Percentiles rank a stretch among this genome's conserved stretches.
phyloP scores from a whole-genome alignment of 805 yeast species.

The Scheffersomyces stipitis region DNA sequence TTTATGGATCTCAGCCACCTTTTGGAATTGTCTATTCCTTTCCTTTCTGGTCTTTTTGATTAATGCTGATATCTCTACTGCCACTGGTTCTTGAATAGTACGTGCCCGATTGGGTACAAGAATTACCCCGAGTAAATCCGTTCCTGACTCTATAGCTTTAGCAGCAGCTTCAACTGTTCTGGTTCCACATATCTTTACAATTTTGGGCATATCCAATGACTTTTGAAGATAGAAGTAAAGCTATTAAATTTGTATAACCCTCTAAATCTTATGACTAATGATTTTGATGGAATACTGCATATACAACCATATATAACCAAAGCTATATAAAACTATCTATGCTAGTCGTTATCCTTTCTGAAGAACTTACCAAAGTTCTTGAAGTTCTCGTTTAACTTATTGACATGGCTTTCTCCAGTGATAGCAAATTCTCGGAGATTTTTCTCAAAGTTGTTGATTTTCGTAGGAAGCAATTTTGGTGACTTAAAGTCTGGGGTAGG shows the following conservation, averaged over 20 bases:
- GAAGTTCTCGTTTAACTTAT: slow-evolving; percentile 64
- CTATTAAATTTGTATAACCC: too few species aligned
- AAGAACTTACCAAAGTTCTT: slow-evolving; percentile 59
- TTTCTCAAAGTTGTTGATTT: slow-evolving; percentile 45
- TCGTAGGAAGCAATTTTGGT: slow-evolving; percentile 24
- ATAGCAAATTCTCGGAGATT: slow-evolving; percentile 46
- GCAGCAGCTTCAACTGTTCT: slow-evolving; percentile 65
- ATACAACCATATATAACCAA: too few species aligned
- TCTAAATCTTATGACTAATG: too few species aligned
- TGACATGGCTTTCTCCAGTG: slow-evolving; percentile 59
- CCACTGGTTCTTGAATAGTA: slow-evolving; percentile 49
- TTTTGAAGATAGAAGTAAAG: background rate
- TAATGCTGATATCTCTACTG: slow-evolving; percentile 23
- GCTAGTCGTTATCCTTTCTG: slow-evolving; percentile 30
- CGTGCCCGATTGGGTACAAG: slow-evolving; percentile 81
- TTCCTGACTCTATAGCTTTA: slow-evolving; percentile 68
- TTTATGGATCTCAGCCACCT: slow-evolving; percentile 15
- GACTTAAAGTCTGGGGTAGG: slow-evolving; percentile 14
- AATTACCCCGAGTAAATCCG: slow-evolving; percentile 80
- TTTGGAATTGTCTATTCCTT: slow-evolving; percentile 15
- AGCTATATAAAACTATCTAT: background rate
- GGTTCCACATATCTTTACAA: slow-evolving; percentile 89
- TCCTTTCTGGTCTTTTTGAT: slow-evolving; percentile 24
- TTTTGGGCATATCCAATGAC: slow-evolving; percentile 14
- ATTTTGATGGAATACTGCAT: too few species aligned